Percentiles rank a stretch among this genome's conserved stretches.
phyloP scores from a whole-genome alignment of 2,329 filamentous ascomycete species.

The Trichoderma afroharzianum region DNA sequence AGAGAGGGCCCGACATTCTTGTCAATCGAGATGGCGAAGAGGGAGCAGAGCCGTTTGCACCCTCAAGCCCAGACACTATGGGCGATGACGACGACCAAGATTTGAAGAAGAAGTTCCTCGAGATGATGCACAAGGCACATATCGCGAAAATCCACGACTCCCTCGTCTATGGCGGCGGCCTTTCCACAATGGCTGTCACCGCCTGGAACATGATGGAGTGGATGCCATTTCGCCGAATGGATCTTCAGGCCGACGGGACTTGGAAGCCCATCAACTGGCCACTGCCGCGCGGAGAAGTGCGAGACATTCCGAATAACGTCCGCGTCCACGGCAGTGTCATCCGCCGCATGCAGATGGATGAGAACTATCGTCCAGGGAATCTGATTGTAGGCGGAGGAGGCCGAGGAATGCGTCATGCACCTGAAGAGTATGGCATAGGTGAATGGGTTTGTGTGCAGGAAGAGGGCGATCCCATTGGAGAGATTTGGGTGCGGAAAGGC shows the following conservation, averaged over 20 bases:
- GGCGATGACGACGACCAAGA: constrained; percentile 24
- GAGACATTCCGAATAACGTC: constrained; percentile 69
- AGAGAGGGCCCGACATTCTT: constrained; percentile 25
- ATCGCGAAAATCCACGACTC: constrained; percentile 65
- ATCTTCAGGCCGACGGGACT: constrained; percentile 65
- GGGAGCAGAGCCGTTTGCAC: constrained; percentile 18
- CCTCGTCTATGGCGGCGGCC: constrained; percentile 59
- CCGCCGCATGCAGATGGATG: constrained; percentile 62
- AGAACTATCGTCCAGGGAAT: constrained; percentile 70
- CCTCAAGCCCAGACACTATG: constrained; percentile 23
- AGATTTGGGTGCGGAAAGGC: constrained; percentile 54
- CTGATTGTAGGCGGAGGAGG: constrained; percentile 77
- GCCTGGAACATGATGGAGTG: constrained; percentile 80
- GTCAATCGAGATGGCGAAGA: constrained; percentile 6
- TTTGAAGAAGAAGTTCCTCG: constrained; percentile 44
- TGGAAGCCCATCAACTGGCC: constrained; percentile 83
- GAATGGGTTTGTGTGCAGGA: constrained; percentile 67
- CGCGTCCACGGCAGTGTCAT: constrained; percentile 73
- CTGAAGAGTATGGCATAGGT: constrained; percentile 61
- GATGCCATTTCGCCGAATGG: constrained; percentile 77
- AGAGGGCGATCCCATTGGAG: constrained; percentile 64
- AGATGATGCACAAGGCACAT: constrained; percentile 56
- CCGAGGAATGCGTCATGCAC: constrained; percentile 61
- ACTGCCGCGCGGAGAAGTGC: constrained; percentile 70
- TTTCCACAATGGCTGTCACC: constrained; percentile 52